Evolutionary conservation across 1,284 basidiomycete species (phyloP).

Genomic region (Cutaneotrichosporon dermatis): DNA sequence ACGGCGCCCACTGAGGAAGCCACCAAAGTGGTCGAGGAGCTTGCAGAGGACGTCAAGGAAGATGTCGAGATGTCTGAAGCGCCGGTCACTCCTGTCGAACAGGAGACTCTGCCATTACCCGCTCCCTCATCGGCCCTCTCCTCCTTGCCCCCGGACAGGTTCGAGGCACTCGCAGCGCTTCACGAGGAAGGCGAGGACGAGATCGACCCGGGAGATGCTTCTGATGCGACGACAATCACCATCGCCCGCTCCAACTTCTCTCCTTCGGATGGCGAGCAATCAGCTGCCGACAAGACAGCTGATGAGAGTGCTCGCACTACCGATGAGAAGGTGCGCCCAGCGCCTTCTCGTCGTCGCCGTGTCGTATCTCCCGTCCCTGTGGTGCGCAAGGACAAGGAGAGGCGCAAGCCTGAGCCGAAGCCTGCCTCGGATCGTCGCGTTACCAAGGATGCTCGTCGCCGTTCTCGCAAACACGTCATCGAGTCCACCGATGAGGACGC

Average conservation of each 20-base stretch:
- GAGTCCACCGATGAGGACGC: slow-evolving; percentile 17
- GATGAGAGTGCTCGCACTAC: too few relatives aligned
- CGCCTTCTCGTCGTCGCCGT: slow-evolving; percentile 9
- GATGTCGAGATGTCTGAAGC: neutral
- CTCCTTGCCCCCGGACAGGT: slow-evolving; percentile 2
- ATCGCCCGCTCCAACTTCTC: slow-evolving; percentile 26
- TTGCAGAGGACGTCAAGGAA: neutral
- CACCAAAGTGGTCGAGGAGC: too few relatives aligned
- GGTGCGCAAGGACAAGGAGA: neutral
- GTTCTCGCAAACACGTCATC: slow-evolving; percentile 20
- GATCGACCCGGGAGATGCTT: slow-evolving; percentile 22
- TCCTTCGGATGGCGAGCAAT: slow-evolving; percentile 5
- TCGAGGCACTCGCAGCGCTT: neutral
- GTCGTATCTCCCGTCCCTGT: slow-evolving; percentile 13
- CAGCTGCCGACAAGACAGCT: neutral
- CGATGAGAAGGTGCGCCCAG: neutral
- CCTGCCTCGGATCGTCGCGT: neutral
- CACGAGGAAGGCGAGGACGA: slow-evolving; percentile 17
- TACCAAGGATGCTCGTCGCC: slow-evolving; percentile 3
- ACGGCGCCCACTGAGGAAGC: too few relatives aligned
- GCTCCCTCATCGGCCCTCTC: slow-evolving; percentile 15
- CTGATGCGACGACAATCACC: slow-evolving; percentile 37
- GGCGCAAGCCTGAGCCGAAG: neutral
- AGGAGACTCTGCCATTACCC: neutral
- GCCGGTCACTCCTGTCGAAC: neutral